Evolutionary conservation across 2,329 filamentous ascomycete species (phyloP).

Genomic region (Lasiodiplodia hormozganensis): DNA sequence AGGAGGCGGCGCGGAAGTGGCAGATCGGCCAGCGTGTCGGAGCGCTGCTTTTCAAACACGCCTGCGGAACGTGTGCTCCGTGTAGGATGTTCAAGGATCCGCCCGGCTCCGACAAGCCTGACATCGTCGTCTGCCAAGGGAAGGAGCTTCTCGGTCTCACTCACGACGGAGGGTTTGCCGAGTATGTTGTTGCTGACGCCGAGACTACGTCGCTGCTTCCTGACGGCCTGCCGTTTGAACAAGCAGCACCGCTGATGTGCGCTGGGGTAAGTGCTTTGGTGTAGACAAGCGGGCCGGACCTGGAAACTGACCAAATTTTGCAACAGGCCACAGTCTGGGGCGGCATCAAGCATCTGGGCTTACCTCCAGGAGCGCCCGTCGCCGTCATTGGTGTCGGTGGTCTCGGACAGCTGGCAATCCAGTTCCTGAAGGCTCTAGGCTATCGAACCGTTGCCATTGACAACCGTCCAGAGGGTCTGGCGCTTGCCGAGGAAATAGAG

Average conservation of each 20-base stretch:
- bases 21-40: constrained; percentile 42
- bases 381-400: constrained; percentile 32
- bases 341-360: neutral
- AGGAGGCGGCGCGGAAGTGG: constrained; percentile 38
- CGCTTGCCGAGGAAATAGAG: neutral
- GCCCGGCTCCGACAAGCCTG: constrained; percentile 28
- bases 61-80: no score
- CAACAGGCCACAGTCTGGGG: neutral
- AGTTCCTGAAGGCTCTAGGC: constrained; percentile 39
- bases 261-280: constrained; percentile 38
- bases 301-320: no score
- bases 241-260: constrained; percentile 46
- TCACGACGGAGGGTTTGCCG: constrained; percentile 42
- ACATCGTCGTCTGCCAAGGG: constrained; percentile 40
- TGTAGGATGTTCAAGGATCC: no score
- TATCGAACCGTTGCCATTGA: constrained; percentile 37
- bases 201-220: constrained; percentile 36
- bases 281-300: neutral
- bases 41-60: constrained; percentile 29
- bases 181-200: constrained; percentile 44
- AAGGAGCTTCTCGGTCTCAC: constrained; percentile 40
- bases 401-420: constrained; percentile 32
- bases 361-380: constrained; percentile 13
- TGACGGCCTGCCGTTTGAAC: constrained; percentile 37
- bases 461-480: constrained; percentile 35